These are phyloP conservation scores for Globisporangium parvum DNA, from an alignment of 352 stramenopile genomes.

Conservation along the genomic window DNA sequence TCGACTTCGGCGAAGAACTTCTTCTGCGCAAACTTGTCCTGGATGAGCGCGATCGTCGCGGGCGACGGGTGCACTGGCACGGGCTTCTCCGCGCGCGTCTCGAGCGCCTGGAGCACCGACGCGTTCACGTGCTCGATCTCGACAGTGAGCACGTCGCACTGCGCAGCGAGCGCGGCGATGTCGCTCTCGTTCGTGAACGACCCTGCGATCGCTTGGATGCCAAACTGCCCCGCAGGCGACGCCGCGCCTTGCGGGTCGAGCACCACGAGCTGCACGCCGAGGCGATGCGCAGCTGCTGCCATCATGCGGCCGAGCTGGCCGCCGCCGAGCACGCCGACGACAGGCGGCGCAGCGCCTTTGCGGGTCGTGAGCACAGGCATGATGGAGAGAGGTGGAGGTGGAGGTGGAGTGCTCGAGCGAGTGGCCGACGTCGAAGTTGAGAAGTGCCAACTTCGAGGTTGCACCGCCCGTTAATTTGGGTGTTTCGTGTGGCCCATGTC, in stretches of 20 bases:
- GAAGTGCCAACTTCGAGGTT: neutral
- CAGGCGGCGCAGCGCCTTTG: conserved; percentile 34
- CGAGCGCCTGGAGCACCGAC: conserved; percentile 84
- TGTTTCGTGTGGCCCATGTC: neutral
- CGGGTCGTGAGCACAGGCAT: conserved; percentile 53
- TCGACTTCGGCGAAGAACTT: conserved; percentile 58
- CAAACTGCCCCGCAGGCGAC: conserved; percentile 70
- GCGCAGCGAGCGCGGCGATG: conserved; percentile 61
- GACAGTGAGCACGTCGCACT: conserved; percentile 94
- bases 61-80: conserved; percentile 79
- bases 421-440: neutral
- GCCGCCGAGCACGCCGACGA: conserved; percentile 92
- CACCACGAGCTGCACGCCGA: conserved; percentile 91
- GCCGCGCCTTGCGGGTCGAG: conserved; percentile 87
- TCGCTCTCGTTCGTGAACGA: conserved; percentile 66
- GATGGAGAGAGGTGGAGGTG: too few relatives aligned
- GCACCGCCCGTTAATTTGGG: neutral
- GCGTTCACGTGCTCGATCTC: conserved; percentile 99
- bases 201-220: conserved; percentile 62
- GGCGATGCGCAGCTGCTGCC: conserved; percentile 92
- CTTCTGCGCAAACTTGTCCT: conserved; percentile 98
- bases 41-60: conserved; percentile 92
- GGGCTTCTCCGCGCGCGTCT: conserved; percentile 25
- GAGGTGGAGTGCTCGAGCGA: too few relatives aligned
- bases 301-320: conserved; percentile 99